Evolutionary conservation across 257 asterid species (phyloP).

Genomic region (Solanum chmielewskii): DNA sequence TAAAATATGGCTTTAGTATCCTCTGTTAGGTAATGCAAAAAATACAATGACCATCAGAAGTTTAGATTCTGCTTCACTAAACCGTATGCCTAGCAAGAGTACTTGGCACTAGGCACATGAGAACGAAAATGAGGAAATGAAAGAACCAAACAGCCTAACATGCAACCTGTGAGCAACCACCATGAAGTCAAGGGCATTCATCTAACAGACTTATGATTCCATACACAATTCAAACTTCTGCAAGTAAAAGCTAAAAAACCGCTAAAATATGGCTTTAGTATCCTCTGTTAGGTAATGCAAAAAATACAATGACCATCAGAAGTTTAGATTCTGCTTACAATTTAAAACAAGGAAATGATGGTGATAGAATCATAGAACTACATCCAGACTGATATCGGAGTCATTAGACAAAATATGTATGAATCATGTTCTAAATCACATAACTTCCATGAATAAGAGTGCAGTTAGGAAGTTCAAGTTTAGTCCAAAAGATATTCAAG

Average conservation of each 20-base stretch:
- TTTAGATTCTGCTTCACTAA: background rate
- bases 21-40: background rate
- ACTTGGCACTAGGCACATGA: too few relatives aligned
- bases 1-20: background rate
- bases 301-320: background rate
- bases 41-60: background rate
- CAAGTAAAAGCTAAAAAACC: background rate
- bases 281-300: background rate
- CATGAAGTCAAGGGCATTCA: background rate
- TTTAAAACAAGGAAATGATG: background rate
- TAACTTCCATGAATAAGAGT: background rate
- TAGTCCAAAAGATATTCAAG: background rate
- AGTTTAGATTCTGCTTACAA: background rate
- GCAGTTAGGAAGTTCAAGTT: background rate
- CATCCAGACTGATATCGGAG: background rate
- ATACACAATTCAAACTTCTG: background rate
- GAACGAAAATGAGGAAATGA: background rate
- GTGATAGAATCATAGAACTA: background rate
- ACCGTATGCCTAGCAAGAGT: too few relatives aligned
- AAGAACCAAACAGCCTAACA: background rate
- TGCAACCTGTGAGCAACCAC: background rate
- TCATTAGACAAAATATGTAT: background rate
- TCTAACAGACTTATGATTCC: background rate
- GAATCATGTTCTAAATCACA: background rate
- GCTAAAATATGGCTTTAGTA: background rate